Percentiles rank a stretch among this genome's conserved stretches.
Conservation (phyloP, 805 yeast species). For the Monosporozyma aerobia region DNA sequence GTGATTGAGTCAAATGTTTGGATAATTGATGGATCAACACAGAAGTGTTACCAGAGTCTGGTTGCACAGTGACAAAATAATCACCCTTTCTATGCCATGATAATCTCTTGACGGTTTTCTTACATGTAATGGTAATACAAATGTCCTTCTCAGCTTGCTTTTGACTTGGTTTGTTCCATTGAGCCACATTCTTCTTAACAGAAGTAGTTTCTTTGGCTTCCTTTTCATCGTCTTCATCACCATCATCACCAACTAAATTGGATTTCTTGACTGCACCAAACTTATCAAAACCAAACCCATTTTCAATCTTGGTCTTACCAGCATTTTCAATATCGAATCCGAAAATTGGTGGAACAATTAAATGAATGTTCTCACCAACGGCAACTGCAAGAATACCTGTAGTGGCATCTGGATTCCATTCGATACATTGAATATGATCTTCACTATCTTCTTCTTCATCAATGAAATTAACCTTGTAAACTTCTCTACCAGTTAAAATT, state of each 20-base stretch:
- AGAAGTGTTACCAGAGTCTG: slow-evolving; percentile 79
- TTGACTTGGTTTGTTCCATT: slow-evolving; percentile 75
- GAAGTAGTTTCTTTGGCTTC: slow-evolving; percentile 28
- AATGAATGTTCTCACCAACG: slow-evolving; percentile 69
- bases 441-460: slow-evolving; percentile 47
- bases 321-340: slow-evolving; percentile 79
- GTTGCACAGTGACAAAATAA: slow-evolving; percentile 93
- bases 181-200: slow-evolving; percentile 47
- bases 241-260: slow-evolving; percentile 29
- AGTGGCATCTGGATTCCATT: slow-evolving; percentile 79
- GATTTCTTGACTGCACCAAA: slow-evolving; percentile 46
- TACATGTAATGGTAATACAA: slow-evolving; percentile 58
- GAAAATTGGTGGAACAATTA: slow-evolving; percentile 84
- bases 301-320: slow-evolving; percentile 69
- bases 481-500: slow-evolving; percentile 88
- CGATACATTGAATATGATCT: slow-evolving; percentile 70
- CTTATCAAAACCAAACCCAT: slow-evolving; percentile 83
- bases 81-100: slow-evolving; percentile 98
- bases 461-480: slow-evolving; percentile 50
- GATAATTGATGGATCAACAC: slow-evolving; percentile 92
- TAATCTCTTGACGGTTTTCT: slow-evolving; percentile 61
- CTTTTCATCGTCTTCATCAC: slow-evolving; percentile 33
- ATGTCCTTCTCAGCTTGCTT: slow-evolving; percentile 59
- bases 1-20: slow-evolving; percentile 90
- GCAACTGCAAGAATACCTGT: slow-evolving; percentile 77